Evolutionary conservation across 768 basidiomycete genomes (phyloP), one percentile per base, ranked within the genome.

Genomic region (Panaeolus cyanescens): DNA sequence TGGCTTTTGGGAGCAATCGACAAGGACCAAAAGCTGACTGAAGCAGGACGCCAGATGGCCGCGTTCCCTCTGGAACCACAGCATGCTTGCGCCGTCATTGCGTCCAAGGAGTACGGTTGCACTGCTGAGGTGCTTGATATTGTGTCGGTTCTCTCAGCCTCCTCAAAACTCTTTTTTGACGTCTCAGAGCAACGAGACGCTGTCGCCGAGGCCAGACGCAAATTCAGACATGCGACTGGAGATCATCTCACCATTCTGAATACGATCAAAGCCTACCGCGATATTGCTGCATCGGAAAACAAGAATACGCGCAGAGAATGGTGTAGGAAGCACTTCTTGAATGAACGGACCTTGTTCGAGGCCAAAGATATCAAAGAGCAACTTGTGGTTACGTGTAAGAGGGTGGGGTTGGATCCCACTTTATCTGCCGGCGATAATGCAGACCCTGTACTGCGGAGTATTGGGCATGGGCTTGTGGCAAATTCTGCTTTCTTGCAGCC

Each of bases 221-320:
- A 91, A 73, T 98, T 99, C 71, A 79, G 85, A 6, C 92, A 96
- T 74, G 77, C 87, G 0, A 83, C 87, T 32, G 96, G 97, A 5
- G 97, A 99, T 73, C 97, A 99, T 73, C 78, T 96, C 64, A 96
- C 93, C 20, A 82, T 91, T 58, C 83, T 98, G 64, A 96, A 96
- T 66, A 88, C 89, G n/a, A 78, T 96, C 25, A 83, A 86, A 9
- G 85, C 92, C 19, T 98, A 93, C 71, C 83, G 88, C 60, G 92
- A 93, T 36, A 78, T 91, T n/a, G 75, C 80, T 4, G 69, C 69
- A 7, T 75, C 71, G 28, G 85, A 83, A 60, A 76, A 70, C 57
- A 86, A 84, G 67, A 67, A 68, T 22, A 80, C 74, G 4, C 74
- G 85, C 63, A 80, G 75, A 63, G 86, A 85, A 37, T 99, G 96